A percentile compares a stretch with the other conserved stretches of the same genome.
Conservation (phyloP, 2,329 filamentous ascomycete species). For the Aspergillus ruber region DNA sequence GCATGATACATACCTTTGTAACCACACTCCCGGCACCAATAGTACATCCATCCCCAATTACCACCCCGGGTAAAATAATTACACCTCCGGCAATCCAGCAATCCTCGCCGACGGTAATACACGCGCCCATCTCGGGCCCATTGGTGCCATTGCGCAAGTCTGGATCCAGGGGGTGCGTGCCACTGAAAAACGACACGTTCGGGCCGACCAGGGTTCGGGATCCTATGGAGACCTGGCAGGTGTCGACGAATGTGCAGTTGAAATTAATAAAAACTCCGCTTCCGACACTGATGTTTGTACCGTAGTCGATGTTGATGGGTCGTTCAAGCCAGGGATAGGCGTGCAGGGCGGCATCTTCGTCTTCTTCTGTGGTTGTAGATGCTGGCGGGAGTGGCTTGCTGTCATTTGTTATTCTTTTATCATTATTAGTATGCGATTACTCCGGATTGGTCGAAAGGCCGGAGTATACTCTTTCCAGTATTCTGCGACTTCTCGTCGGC, state of each 20-base stretch:
- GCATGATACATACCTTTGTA: constrained; percentile 49
- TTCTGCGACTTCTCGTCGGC: constrained; percentile 53
- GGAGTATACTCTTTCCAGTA: constrained; percentile 58
- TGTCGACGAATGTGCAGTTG: constrained; percentile 69
- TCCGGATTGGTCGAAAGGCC: not conserved
- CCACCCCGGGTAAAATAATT: constrained; percentile 67
- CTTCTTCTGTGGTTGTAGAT: constrained; percentile 6
- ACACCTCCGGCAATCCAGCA: constrained; percentile 70
- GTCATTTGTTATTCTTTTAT: not conserved
- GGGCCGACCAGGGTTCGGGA: constrained; percentile 69
- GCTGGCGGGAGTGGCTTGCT: not conserved
- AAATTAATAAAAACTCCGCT: constrained; percentile 67
- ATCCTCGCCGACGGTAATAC: constrained; percentile 71
- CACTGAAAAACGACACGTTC: constrained; percentile 67
- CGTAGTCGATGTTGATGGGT: constrained; percentile 68
- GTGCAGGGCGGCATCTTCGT: constrained; percentile 9
- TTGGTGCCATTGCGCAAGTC: constrained; percentile 62
- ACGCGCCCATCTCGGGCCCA: constrained; percentile 65
- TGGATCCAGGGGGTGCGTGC: constrained; percentile 68
- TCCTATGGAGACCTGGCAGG: constrained; percentile 64
- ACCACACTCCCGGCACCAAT: constrained; percentile 76
- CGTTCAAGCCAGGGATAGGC: constrained; percentile 38
- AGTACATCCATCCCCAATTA: constrained; percentile 63
- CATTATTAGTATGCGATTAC: not conserved
- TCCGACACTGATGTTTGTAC: constrained; percentile 65